Evolutionary conservation across 768 basidiomycete genomes (phyloP).

Genomic region (Trametes villosa): DNA sequence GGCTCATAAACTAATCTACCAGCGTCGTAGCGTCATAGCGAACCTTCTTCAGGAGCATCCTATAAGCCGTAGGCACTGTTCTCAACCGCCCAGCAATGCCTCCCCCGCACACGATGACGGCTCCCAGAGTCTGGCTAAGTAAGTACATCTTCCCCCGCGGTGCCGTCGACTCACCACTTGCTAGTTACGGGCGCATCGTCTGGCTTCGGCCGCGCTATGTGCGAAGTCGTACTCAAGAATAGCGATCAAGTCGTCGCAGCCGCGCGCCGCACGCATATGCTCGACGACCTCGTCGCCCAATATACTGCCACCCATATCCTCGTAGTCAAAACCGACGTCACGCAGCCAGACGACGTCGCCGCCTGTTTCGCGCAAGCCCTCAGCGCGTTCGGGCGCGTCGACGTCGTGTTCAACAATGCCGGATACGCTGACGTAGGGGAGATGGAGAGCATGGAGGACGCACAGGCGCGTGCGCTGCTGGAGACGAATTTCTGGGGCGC

Average conservation of each 20-base stretch:
- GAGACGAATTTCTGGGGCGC: constrained; percentile 37
- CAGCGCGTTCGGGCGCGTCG: constrained; percentile 27
- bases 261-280: constrained; percentile 25
- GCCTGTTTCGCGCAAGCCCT: constrained; percentile 25
- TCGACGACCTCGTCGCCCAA: constrained; percentile 27
- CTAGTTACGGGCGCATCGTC: constrained; percentile 33
- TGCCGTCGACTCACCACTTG: too few species aligned
- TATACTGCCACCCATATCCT: constrained; percentile 22
- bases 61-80: too few species aligned
- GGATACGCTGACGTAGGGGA: constrained; percentile 25
- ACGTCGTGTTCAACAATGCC: constrained; percentile 36
- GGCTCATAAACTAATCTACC: too few species aligned
- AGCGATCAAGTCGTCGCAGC: constrained; percentile 33
- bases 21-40: too few species aligned
- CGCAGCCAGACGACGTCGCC: constrained; percentile 9
- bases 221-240: constrained; percentile 25
- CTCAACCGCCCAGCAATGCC: too few species aligned
- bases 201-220: constrained; percentile 30
- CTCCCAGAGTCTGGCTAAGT: constrained; percentile 26
- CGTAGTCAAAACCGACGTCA: constrained; percentile 31
- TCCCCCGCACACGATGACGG: too few species aligned
- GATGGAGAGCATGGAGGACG: constrained; percentile 25
- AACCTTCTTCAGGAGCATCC: too few species aligned
- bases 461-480: constrained; percentile 23
- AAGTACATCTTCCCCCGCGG: neutral